Base-by-base conservation (phyloP, 1,284 basidiomycete genomes). In the Anthracocystis walkeri region DNA sequence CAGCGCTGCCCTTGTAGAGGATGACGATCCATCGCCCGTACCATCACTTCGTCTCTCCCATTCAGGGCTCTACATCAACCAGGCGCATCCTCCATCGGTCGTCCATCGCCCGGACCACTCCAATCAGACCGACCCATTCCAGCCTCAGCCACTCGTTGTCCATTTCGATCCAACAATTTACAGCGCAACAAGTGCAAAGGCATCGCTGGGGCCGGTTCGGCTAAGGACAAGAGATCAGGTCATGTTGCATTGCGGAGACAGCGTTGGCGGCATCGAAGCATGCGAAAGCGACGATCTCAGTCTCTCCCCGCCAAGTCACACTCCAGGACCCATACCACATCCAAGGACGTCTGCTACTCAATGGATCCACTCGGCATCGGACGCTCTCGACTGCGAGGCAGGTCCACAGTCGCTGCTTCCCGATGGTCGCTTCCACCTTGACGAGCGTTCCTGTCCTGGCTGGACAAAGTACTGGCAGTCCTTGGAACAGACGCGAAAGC, bases 11-110 rank as follows among this genome's bases (percentile, higher is more conserved):
- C 33, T 67, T 5, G 58, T 75, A 4, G 48, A 71, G 16, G 73
- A 77, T 46, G 75, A 77, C 38, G 69, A 77, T 50, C 53, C 71
- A 14, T 23, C 21, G 3, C 54, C 66, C n/a, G 69, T 77, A 0
- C 58, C 71, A 20, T 27, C 75, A 7, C 53, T 77, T 4, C 71
- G 75, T n/a, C 69, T 77, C n/a, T 77, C 75, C 2, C 76, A 78
- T 31, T 48, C 65, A 11, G 76, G 76, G 2, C 76, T 78, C 10
- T 78, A 75, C 65, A 69, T 78, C 68, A 78, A 78, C 40, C 67
- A 69, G 33, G 60, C 76, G 2, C 65, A 72, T 25, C 29, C 61
- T 10, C 72, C 73, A 0, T 58, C 57, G 2, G 14, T 29, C 18
- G 40, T 68, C 20, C 70, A 70, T 40, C 62, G 62, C 4, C 70